Percentiles rank a stretch among this genome's conserved stretches.
phyloP scores from a whole-genome alignment of 2,329 filamentous ascomycete genomes.

The Fusarium annulatum region DNA sequence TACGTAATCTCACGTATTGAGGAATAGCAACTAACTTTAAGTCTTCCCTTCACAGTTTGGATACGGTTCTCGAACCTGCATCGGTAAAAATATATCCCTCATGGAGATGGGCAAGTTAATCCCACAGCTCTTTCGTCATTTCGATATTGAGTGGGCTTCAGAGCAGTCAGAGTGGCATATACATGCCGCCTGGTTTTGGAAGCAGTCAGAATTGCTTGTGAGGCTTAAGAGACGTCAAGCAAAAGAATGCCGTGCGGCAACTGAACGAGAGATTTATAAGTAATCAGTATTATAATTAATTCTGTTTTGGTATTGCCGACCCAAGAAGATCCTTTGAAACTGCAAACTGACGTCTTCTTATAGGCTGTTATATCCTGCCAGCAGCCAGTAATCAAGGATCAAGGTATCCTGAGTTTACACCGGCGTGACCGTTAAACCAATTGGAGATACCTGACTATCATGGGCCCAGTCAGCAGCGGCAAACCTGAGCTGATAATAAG shows the following conservation, averaged over 20 bases:
- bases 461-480: background rate
- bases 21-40: rapidly evolving
- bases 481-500: background rate
- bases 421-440: background rate
- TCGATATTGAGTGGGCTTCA: background rate
- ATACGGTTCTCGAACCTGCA: background rate
- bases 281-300: too few species aligned
- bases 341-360: too few species aligned
- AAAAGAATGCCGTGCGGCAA: rapidly evolving
- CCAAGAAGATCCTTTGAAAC: too few species aligned
- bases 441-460: background rate
- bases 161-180: background rate
- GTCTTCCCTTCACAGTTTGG: background rate
- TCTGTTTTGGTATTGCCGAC: too few species aligned
- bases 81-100: background rate
- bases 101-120: background rate
- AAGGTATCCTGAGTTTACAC: background rate
- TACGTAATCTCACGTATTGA: background rate
- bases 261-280: background rate
- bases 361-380: too few species aligned
- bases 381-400: rapidly evolving
- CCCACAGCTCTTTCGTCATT: background rate
- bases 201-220: background rate
- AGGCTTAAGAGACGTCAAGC: background rate
- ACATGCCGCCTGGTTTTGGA: background rate